Percentiles rank a stretch among this genome's conserved stretches.
Conservation (phyloP, 495 filamentous ascomycete genomes). For the Amniculicola lignicola region DNA sequence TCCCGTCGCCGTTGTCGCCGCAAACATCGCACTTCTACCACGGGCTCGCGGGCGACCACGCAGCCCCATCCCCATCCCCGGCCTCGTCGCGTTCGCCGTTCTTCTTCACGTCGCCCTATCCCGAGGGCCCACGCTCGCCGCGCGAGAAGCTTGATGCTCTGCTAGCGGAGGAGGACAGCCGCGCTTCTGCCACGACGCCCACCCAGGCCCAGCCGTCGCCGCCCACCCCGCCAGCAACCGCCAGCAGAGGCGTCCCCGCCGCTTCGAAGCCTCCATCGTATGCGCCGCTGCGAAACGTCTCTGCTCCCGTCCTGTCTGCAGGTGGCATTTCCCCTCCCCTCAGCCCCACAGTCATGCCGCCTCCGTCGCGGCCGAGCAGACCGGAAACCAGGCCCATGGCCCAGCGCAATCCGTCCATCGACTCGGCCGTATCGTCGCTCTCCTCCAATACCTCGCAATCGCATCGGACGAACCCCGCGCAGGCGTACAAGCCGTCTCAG, state of each 20-base stretch:
- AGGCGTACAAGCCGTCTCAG: conserved; percentile 59
- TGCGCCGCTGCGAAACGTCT: conserved; percentile 38
- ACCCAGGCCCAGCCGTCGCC: conserved; percentile 11
- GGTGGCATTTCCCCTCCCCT: conserved; percentile 32
- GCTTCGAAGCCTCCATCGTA: conserved; percentile 24
- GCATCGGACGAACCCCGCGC: conserved; percentile 50
- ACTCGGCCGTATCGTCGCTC: conserved; percentile 85
- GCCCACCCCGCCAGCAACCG: not conserved
- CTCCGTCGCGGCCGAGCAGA: conserved; percentile 32
- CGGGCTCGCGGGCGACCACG: too few species aligned
- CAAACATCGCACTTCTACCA: too few species aligned
- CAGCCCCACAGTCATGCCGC: conserved; percentile 35
- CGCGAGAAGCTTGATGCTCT: conserved; percentile 38
- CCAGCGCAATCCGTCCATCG: conserved; percentile 87
- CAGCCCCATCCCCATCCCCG: conserved; percentile 1
- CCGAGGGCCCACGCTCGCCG: conserved; percentile 35
- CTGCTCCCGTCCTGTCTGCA: conserved; percentile 36
- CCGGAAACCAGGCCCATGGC: conserved; percentile 45
- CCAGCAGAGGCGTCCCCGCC: conserved; percentile 11
- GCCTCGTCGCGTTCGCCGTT: conserved; percentile 14
- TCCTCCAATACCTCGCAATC: conserved; percentile 64
- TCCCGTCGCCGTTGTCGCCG: conserved; percentile 24
- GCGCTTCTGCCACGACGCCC: conserved; percentile 7
- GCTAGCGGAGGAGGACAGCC: conserved; percentile 31
- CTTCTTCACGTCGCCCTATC: conserved; percentile 12